These are phyloP conservation scores for Neurospora sp. DNA, from an alignment of 495 filamentous ascomycete genomes.

Conservation along the genomic window DNA sequence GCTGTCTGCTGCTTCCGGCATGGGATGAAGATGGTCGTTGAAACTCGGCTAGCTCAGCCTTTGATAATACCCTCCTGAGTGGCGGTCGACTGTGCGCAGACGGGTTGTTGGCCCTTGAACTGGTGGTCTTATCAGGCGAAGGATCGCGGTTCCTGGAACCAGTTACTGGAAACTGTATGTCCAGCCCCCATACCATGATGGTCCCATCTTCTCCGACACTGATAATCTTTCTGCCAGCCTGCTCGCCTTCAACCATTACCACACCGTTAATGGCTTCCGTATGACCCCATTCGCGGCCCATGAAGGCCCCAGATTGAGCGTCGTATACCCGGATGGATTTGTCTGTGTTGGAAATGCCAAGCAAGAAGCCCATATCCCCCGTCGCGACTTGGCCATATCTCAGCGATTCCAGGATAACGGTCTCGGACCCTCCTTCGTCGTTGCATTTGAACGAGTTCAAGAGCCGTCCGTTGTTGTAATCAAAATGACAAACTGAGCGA, in stretches of 20 bases:
- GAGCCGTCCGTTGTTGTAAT: slow-evolving; percentile 60
- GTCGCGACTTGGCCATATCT: slow-evolving; percentile 40
- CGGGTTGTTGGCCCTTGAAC: slow-evolving; percentile 29
- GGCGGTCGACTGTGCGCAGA: slow-evolving; percentile 41
- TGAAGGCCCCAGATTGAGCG: slow-evolving; percentile 58
- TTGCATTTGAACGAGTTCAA: slow-evolving; percentile 67
- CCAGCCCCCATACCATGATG: slow-evolving; percentile 75
- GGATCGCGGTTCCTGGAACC: slow-evolving; percentile 29
- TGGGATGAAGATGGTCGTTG: slow-evolving; percentile 49
- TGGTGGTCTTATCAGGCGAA: slow-evolving; percentile 42
- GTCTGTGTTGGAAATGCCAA: slow-evolving; percentile 83
- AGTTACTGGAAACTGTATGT: slow-evolving; percentile 27
- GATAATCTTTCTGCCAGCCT: slow-evolving; percentile 47
- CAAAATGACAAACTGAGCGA: slow-evolving; percentile 66
- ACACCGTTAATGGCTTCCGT: slow-evolving; percentile 83
- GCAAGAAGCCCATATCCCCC: slow-evolving; percentile 44
- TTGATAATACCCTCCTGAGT: slow-evolving; percentile 64
- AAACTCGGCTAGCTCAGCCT: slow-evolving; percentile 68
- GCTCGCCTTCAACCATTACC: slow-evolving; percentile 53
- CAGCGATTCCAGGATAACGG: slow-evolving; percentile 72
- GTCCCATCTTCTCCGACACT: slow-evolving; percentile 76
- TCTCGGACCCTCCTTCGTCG: slow-evolving; percentile 67
- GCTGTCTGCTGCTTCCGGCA: slow-evolving; percentile 52
- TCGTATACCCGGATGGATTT: slow-evolving; percentile 91
- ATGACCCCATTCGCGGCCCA: slow-evolving; percentile 88